Percentiles rank a stretch among this genome's conserved stretches.
Evolutionary conservation across 73 alveolate species (phyloP).

Genomic region (Uronychia setigera): DNA sequence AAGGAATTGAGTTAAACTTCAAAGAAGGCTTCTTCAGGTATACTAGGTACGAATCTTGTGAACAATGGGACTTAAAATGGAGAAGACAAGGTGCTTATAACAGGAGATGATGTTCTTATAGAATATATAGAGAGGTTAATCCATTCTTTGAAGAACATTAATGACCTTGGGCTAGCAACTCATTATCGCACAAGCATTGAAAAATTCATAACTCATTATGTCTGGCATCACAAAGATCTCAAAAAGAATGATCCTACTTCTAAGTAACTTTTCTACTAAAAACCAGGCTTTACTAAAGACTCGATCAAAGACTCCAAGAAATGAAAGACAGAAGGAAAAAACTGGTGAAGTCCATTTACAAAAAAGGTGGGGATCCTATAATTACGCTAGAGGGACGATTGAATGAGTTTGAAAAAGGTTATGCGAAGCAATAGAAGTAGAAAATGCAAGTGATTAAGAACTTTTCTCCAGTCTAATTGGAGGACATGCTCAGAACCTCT

Average conservation of each 20-base stretch:
- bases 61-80: background rate
- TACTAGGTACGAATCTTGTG: background rate
- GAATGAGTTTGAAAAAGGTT: conserved; percentile 40
- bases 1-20: background rate
- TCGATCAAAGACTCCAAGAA: conserved; percentile 16
- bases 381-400: conserved; percentile 31
- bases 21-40: conserved; percentile 3
- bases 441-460: conserved; percentile 9
- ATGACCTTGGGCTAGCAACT: conserved; percentile 5
- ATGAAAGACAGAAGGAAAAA: conserved; percentile 46
- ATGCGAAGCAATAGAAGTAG: background rate
- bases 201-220: conserved; percentile 47
- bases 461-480: conserved; percentile 14
- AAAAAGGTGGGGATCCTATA: conserved; percentile 29
- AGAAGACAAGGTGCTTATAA: conserved; percentile 43
- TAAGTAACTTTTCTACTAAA: background rate
- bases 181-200: conserved; percentile 25
- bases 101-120: conserved; percentile 66
- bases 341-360: conserved; percentile 15
- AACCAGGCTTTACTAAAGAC: conserved; percentile 15
- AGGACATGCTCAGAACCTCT: conserved; percentile 25
- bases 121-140: conserved; percentile 55
- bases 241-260: background rate
- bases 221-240: conserved; percentile 22
- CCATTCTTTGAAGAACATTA: conserved; percentile 9